A percentile compares a stretch with the other conserved stretches of the same genome.
Evolutionary conservation across 805 yeast species (phyloP).

Genomic region (Monosporozyma yasuniensis): DNA sequence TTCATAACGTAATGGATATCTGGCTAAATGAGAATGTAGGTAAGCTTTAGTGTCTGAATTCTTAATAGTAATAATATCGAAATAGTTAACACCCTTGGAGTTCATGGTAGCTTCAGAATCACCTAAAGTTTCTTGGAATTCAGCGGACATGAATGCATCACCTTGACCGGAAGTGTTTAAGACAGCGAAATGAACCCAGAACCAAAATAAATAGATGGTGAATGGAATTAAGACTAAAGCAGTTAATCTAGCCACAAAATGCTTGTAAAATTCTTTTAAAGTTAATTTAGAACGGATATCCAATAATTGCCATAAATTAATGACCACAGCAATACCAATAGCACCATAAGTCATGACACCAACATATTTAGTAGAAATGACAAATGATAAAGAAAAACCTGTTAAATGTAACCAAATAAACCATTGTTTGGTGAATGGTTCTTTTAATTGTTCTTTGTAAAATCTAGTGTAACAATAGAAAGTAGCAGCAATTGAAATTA

Average conservation of each 20-base stretch:
- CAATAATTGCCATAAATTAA: slow-evolving; percentile 82
- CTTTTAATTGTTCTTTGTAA: slow-evolving; percentile 51
- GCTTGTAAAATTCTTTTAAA: slow-evolving; percentile 48
- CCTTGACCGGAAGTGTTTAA: slow-evolving; percentile 90
- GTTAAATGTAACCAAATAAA: slow-evolving; percentile 80
- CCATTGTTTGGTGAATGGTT: slow-evolving; percentile 68
- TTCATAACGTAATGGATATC: slow-evolving; percentile 86
- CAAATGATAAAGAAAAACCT: slow-evolving; percentile 81
- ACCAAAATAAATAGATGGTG: slow-evolving; percentile 76
- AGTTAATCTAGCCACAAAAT: slow-evolving; percentile 64
- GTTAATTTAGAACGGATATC: slow-evolving; percentile 63
- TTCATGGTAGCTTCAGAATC: slow-evolving; percentile 71
- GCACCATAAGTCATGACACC: slow-evolving; percentile 88
- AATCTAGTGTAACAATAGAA: slow-evolving; percentile 73
- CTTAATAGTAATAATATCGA: slow-evolving; percentile 66
- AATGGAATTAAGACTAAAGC: slow-evolving; percentile 74
- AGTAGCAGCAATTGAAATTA: slow-evolving; percentile 73
- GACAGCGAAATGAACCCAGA: slow-evolving; percentile 79
- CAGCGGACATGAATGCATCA: slow-evolving; percentile 88
- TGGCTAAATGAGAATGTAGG: slow-evolving; percentile 70
- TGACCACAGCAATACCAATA: slow-evolving; percentile 76
- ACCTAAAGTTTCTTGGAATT: slow-evolving; percentile 83
- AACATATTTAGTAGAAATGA: slow-evolving; percentile 91
- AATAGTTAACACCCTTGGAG: slow-evolving; percentile 63
- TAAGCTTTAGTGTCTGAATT: slow-evolving; percentile 73